Percentiles rank a stretch among this genome's conserved stretches.
phyloP scores from a whole-genome alignment of 2,329 filamentous ascomycete genomes.

The Beauveria bassiana region DNA sequence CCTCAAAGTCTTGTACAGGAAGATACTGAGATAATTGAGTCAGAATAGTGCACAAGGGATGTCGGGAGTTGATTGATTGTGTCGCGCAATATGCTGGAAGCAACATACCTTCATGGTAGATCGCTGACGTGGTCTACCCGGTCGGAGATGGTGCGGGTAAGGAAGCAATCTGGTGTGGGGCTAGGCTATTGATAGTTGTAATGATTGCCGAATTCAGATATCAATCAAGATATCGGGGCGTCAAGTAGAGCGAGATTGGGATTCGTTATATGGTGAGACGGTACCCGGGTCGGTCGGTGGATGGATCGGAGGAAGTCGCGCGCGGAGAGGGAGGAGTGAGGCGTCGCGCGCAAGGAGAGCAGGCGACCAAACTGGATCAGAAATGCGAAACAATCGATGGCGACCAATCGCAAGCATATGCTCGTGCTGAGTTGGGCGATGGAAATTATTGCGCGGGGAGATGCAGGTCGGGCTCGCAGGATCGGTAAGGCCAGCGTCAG shows the following conservation, averaged over 20 bases:
- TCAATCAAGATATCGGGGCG: background rate
- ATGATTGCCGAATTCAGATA: background rate
- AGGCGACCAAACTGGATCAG: background rate
- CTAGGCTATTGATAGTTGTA: background rate
- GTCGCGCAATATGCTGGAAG: background rate
- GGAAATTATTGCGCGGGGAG: background rate
- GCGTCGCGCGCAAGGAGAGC: background rate
- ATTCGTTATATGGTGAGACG: background rate
- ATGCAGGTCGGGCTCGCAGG: slow-evolving; percentile 1
- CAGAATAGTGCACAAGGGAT: slow-evolving; percentile 1
- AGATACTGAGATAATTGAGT: slow-evolving; percentile 58
- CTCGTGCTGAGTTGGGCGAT: background rate
- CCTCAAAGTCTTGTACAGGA: slow-evolving; percentile 82
- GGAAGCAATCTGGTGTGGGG: slow-evolving; percentile 10
- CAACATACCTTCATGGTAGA: slow-evolving; percentile 31
- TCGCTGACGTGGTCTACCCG: slow-evolving; percentile 2
- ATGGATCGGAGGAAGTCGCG: background rate
- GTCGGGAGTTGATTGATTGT: background rate
- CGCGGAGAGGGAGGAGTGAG: background rate
- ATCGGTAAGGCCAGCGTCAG: background rate
- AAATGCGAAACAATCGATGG: background rate
- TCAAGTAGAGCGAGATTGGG: background rate
- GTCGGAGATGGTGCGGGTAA: background rate
- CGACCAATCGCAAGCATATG: background rate
- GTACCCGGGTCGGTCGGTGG: slow-evolving; percentile 13